phyloP scores from a whole-genome alignment of 805 yeast genomes.

The Wickerhamomyces alni region DNA sequence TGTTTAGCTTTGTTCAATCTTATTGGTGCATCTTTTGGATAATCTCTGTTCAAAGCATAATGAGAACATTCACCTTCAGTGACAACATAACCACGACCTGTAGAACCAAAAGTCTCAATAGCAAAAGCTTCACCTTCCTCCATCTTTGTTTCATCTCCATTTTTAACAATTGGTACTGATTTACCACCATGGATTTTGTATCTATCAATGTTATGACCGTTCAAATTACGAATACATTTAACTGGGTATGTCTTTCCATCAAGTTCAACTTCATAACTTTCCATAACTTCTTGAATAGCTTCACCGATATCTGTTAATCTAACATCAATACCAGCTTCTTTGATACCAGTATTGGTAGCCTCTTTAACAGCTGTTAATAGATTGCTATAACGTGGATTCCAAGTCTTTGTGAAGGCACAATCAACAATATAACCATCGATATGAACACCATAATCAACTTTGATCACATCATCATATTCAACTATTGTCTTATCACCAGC shows the following conservation, averaged over 20 bases:
- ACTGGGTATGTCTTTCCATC: conserved; percentile 82
- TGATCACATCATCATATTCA: conserved; percentile 86
- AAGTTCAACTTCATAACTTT: conserved; percentile 86
- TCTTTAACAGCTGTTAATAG: conserved; percentile 80
- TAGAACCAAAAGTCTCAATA: conserved; percentile 95
- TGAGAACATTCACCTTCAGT: conserved; percentile 92
- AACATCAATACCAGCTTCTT: conserved; percentile 93
- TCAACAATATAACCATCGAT: conserved; percentile 92
- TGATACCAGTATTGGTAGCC: conserved; percentile 91
- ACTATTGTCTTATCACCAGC: conserved; percentile 84
- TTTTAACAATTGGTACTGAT: conserved; percentile 92
- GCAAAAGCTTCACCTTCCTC: conserved; percentile 99
- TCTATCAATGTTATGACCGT: conserved; percentile 89
- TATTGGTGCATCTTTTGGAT: conserved; percentile 41
- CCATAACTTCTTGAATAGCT: conserved; percentile 96
- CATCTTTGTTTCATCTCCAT: conserved; percentile 93
- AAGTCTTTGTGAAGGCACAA: conserved; percentile 89
- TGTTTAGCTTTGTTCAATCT: conserved; percentile 63
- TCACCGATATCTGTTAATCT: conserved; percentile 93
- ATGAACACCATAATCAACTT: conserved; percentile 95
- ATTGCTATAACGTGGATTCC: conserved; percentile 76
- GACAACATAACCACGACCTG: conserved; percentile 89
- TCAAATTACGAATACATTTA: conserved; percentile 84
- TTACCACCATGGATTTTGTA: conserved; percentile 90
- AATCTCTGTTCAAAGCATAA: conserved; percentile 60